Conservation (phyloP, 2,329 filamentous ascomycete genomes). For the Pseudogymnoascus sp. region DNA sequence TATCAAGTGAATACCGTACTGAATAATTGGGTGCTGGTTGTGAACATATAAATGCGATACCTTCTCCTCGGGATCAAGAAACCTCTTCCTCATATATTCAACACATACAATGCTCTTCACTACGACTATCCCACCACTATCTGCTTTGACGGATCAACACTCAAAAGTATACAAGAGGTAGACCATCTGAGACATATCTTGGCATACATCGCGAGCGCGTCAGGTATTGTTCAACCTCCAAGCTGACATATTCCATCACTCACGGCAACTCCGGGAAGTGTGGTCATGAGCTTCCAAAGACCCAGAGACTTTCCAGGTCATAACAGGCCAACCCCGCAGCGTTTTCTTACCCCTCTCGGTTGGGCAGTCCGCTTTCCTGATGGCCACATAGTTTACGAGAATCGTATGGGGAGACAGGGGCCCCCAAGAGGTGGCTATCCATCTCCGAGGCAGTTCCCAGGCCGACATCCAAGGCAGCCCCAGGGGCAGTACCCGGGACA, state of each 20-base stretch:
- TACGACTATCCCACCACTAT: background rate
- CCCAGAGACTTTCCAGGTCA: background rate
- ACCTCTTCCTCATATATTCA: background rate
- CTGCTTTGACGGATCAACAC: background rate
- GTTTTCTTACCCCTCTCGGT: slow-evolving; percentile 1
- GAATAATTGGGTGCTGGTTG: background rate
- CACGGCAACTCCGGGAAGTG: background rate
- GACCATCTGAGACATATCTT: background rate
- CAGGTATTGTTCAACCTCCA: background rate
- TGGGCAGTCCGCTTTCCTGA: slow-evolving; percentile 6
- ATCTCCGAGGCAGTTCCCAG: background rate
- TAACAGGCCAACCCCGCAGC: background rate
- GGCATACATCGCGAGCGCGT: background rate
- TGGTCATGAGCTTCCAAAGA: background rate
- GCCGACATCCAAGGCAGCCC: background rate
- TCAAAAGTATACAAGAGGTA: background rate
- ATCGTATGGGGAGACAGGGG: background rate
- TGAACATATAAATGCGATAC: background rate
- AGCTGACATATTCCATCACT: background rate
- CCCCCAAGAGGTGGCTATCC: background rate
- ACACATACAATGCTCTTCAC: background rate
- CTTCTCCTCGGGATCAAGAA: background rate
- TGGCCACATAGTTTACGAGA: background rate
- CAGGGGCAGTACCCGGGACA: background rate
- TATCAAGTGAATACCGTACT: background rate